Percentiles rank a stretch among this genome's conserved stretches.
These are phyloP conservation scores for Pyrenophora tritici-repentis DNA, from an alignment of 2,329 filamentous ascomycete genomes.

Conservation along the genomic window DNA sequence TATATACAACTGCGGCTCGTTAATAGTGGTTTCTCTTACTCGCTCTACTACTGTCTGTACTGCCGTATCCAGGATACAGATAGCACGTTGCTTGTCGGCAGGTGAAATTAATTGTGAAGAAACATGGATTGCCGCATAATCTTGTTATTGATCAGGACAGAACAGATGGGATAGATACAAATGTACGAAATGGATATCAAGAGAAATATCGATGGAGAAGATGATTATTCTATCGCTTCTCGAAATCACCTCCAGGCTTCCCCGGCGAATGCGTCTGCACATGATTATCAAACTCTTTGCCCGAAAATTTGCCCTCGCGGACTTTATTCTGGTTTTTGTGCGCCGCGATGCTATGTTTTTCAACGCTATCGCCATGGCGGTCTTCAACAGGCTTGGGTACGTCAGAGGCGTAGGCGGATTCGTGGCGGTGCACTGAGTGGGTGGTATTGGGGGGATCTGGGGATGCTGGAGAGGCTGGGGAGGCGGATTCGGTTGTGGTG, in stretches of 20 bases:
- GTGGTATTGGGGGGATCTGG: neutral
- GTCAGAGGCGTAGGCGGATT: slow-evolving; percentile 21
- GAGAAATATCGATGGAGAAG: neutral
- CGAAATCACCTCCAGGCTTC: slow-evolving; percentile 31
- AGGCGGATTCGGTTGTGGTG: slow-evolving; percentile 8
- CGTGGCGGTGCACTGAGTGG: slow-evolving; percentile 11
- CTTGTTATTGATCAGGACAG: too few relatives aligned
- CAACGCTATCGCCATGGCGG: slow-evolving; percentile 29
- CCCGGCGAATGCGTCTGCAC: slow-evolving; percentile 22
- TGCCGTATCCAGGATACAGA: neutral
- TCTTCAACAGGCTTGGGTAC: slow-evolving; percentile 34
- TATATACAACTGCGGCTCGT: neutral
- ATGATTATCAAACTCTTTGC: slow-evolving; percentile 36
- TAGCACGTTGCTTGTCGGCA: neutral
- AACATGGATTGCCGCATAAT: too few relatives aligned
- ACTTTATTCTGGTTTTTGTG: slow-evolving; percentile 32
- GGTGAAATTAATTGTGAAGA: too few relatives aligned
- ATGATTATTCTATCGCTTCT: slow-evolving; percentile 19
- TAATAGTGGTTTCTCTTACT: neutral
- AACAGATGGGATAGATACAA: neutral
- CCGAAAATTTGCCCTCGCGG: slow-evolving; percentile 30
- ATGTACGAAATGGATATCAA: neutral
- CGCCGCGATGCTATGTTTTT: slow-evolving; percentile 32
- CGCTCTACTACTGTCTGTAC: neutral
- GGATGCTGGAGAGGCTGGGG: slow-evolving; percentile 1